Evolutionary conservation across 2,329 filamentous ascomycete species (phyloP).

Genomic region (Talaromyces piceae): DNA sequence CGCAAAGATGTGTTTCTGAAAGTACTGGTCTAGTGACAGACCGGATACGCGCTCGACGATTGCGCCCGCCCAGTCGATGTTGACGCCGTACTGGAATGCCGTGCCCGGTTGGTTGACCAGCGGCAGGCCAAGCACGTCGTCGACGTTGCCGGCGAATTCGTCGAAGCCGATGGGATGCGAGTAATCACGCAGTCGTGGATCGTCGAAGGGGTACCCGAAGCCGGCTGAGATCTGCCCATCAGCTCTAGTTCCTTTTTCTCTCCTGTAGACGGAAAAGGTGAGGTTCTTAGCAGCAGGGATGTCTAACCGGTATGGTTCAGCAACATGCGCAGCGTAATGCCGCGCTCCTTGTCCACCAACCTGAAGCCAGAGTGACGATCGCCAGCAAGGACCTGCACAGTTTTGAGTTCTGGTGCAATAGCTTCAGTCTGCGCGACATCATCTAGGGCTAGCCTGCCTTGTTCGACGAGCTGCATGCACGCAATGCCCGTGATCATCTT

Average conservation of each 20-base stretch:
- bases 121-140: constrained; percentile 45
- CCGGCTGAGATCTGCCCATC: constrained; percentile 14
- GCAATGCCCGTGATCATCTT: constrained; percentile 49
- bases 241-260: background rate
- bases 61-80: constrained; percentile 49
- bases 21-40: constrained; percentile 41
- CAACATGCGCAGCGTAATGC: constrained; percentile 46
- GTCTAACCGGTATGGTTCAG: constrained; percentile 40
- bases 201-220: constrained; percentile 44
- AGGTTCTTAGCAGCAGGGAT: background rate
- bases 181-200: constrained; percentile 34
- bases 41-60: constrained; percentile 42
- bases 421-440: constrained; percentile 40
- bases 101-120: constrained; percentile 59
- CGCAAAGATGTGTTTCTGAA: constrained; percentile 42
- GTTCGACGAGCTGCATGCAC: constrained; percentile 52
- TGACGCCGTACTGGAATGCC: constrained; percentile 54
- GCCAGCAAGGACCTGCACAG: constrained; percentile 38
- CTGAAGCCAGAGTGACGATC: constrained; percentile 16
- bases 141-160: constrained; percentile 49
- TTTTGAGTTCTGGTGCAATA: constrained; percentile 43
- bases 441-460: constrained; percentile 43
- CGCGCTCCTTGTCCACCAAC: constrained; percentile 30
- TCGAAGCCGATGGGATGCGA: constrained; percentile 45
- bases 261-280: background rate